Evolutionary conservation across 164 flowering plant species (phyloP), one percentile per base, ranked within the genome.

Genomic region (Brasenia schreberi): DNA sequence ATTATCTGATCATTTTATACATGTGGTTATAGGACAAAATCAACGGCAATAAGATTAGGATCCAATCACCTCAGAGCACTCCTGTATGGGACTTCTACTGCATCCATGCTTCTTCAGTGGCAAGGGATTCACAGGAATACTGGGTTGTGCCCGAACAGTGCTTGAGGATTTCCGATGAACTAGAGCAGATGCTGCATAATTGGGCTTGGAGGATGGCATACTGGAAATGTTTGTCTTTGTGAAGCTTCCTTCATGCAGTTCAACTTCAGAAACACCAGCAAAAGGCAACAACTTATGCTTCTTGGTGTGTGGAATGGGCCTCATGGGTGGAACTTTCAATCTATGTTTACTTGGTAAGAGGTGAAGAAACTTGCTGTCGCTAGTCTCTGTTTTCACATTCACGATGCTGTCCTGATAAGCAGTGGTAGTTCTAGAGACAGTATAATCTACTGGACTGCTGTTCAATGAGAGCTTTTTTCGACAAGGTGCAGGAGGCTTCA

Each of bases 41-140:
- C 39, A 33, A 33, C 39, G 39, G 3, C 39, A 33, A 33, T 33
- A 33, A 33, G 39, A 33, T 3, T 33, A 3, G 19, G 23, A 69
- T n/a, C 2, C 64, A 73, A 77, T 78, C 65, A 90, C 99, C 96
- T 95, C 99, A 10, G 90, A 80, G 83, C 99, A 95, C 76, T 64
- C 80, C 39, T 84, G 91, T 60, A 95, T 86, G 0, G 94, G 92
- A 65, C 79, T 70, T 81, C 99, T 83, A 19, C 86, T 93, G 78
- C 99, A 95, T 63, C 92, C 97, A 79, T 95, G 99, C 71, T 95
- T 95, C 83, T 95, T 95, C 75, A 95, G 69, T 67, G 99, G 99
- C 62, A 95, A 73, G 18, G 97, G 97, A 78, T 95, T 95, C 76
- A 95, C 77, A 14, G 99, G 81, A 65, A 92, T 82, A 67, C 85